Conservation (phyloP, 306 rosid species). For the Oxytropis ochrocephala region DNA sequence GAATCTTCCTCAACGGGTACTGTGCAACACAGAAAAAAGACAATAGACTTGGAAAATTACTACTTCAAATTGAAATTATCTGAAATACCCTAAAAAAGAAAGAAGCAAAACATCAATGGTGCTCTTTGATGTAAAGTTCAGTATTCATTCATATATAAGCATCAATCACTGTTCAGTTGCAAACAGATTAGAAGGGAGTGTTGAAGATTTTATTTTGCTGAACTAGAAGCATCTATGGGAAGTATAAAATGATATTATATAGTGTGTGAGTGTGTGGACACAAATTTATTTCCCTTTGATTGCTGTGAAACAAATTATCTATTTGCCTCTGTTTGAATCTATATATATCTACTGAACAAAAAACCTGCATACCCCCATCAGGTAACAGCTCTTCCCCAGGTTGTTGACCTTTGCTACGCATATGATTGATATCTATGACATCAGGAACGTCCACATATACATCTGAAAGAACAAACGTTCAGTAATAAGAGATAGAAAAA, state of each 20-base stretch:
- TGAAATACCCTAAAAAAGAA: neutral
- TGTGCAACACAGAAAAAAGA: conserved; percentile 21
- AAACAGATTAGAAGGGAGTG: neutral
- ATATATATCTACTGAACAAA: neutral
- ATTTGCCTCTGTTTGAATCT: neutral
- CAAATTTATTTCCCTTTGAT: neutral
- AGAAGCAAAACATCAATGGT: neutral
- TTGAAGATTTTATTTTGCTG: neutral
- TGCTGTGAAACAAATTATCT: neutral
- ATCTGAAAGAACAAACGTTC: conserved; percentile 48
- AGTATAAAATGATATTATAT: neutral
- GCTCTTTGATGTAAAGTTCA: neutral
- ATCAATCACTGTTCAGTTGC: neutral
- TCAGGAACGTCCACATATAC: conserved; percentile 94
- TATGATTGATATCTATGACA: conserved; percentile 81
- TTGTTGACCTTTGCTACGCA: conserved; percentile 79
- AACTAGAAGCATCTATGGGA: neutral
- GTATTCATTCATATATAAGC: neutral
- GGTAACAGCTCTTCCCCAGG: conserved; percentile 80
- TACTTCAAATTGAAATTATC: neutral
- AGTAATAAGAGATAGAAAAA: neutral
- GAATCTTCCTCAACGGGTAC: conserved; percentile 53
- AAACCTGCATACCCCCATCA: conserved; percentile 55
- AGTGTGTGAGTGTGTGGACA: neutral
- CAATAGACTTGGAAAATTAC: neutral